These are phyloP conservation scores for Prunus yedoensis DNA, from an alignment of 331 rosid species.

Conservation along the genomic window DNA sequence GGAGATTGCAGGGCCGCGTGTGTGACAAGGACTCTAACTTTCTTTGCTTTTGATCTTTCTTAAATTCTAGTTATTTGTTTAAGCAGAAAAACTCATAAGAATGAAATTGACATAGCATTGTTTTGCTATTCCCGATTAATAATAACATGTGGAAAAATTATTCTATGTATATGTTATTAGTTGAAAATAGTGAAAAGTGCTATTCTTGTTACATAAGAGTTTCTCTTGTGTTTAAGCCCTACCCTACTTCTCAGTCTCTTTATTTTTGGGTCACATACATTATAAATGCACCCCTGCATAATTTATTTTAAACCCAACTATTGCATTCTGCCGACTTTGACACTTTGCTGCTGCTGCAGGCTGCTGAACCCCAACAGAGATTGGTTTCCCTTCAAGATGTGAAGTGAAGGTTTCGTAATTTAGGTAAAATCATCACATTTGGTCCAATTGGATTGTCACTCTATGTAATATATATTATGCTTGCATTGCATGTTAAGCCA, in stretches of 20 bases:
- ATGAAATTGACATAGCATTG: too few species aligned
- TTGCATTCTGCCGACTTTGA: background rate
- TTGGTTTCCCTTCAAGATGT: background rate
- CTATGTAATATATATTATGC: background rate
- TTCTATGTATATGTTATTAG: too few species aligned
- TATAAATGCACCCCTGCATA: background rate
- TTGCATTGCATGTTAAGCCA: slow-evolving; percentile 10
- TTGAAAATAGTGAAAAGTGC: too few species aligned
- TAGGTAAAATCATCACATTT: background rate
- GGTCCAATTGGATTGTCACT: slow-evolving; percentile 5
- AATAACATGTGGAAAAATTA: too few species aligned
- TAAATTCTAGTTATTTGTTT: slow-evolving; percentile 11
- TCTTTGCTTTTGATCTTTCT: slow-evolving; percentile 27
- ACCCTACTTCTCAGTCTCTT: too few species aligned
- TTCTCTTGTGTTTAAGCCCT: background rate
- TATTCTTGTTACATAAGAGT: too few species aligned
- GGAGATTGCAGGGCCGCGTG: slow-evolving; percentile 21
- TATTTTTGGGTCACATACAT: background rate
- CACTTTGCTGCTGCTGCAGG: background rate
- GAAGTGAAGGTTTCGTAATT: background rate
- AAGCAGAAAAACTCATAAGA: background rate
- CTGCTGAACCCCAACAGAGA: background rate
- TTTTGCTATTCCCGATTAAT: too few species aligned
- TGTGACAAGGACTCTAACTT: slow-evolving; percentile 13
- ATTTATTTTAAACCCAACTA: background rate